Evolutionary conservation across 2,329 filamentous ascomycete species (phyloP).

Genomic region (Penicillium sp.): DNA sequence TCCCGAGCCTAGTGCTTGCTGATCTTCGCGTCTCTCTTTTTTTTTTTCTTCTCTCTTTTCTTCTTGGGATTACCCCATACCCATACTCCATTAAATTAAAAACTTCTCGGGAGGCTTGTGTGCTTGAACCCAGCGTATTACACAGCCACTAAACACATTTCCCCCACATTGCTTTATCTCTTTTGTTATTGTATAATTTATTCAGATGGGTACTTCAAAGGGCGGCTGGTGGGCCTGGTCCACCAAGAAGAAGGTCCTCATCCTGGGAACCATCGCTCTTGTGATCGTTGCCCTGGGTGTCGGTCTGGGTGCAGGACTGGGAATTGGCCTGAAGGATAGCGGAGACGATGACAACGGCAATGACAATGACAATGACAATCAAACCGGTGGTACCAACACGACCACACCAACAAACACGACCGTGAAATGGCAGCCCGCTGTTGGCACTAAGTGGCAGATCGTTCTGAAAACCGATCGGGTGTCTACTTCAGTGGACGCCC

Average conservation of each 20-base stretch:
- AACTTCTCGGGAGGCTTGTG: not conserved
- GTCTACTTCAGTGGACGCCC: conserved; percentile 51
- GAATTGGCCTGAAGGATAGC: conserved; percentile 51
- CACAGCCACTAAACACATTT: not conserved
- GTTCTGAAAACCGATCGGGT: conserved; percentile 47
- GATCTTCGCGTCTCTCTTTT: conserved; percentile 1
- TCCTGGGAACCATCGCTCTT: conserved; percentile 24
- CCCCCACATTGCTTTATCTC: not conserved
- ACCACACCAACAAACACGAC: conserved; percentile 27
- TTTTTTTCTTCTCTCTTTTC: not conserved
- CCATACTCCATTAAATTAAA: not conserved
- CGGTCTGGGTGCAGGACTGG: conserved; percentile 59
- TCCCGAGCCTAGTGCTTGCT: conserved; percentile 2
- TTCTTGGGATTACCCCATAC: not conserved
- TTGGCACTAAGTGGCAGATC: conserved; percentile 62
- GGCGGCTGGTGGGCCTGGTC: conserved; percentile 31
- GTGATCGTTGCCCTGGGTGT: conserved; percentile 52
- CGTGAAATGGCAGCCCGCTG: conserved; percentile 53
- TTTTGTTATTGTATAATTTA: not conserved
- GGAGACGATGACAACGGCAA: conserved; percentile 28
- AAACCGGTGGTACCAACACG: conserved; percentile 15
- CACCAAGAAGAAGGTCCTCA: conserved; percentile 35
- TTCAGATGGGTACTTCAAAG: conserved; percentile 18
- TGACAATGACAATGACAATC: conserved; percentile 22
- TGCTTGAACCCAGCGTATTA: not conserved